These are phyloP conservation scores for Phtheirospermum japonicum DNA, from an alignment of 257 asterid species.

Conservation along the genomic window DNA sequence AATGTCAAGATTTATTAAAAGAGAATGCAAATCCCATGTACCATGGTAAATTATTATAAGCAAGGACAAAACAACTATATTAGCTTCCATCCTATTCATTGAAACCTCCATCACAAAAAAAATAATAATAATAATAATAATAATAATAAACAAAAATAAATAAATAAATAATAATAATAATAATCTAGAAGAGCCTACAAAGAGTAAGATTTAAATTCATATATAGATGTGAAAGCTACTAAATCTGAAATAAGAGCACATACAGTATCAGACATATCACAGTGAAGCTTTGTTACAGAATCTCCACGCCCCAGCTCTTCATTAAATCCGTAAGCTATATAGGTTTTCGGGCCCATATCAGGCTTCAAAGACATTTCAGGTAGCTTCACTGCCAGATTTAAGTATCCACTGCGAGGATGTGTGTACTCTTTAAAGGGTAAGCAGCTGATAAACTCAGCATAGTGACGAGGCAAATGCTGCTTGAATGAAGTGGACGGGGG, in stretches of 20 bases:
- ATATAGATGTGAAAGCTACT: background rate
- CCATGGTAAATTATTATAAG: background rate
- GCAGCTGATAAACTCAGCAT: conserved; percentile 36
- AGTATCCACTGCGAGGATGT: conserved; percentile 38
- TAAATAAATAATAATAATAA: background rate
- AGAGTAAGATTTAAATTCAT: background rate
- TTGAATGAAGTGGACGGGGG: conserved; percentile 43
- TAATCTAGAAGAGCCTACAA: background rate
- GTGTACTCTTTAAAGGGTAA: conserved; percentile 51
- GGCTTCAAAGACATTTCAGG: conserved; percentile 37
- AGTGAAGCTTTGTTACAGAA: conserved; percentile 48
- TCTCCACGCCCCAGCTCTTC: conserved; percentile 50
- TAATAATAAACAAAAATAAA: background rate
- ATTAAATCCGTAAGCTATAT: conserved; percentile 43
- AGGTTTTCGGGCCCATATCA: conserved; percentile 51
- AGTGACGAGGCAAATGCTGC: conserved; percentile 40
- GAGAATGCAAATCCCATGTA: background rate
- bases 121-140: background rate
- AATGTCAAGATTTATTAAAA: background rate
- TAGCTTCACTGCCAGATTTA: conserved; percentile 43
- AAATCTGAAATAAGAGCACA: conserved; percentile 10
- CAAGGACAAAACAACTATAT: conserved; percentile 1
- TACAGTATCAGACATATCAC: conserved; percentile 50
- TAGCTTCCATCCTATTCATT: conserved; percentile 6
- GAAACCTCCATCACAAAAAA: background rate